Evolutionary conservation across 2,329 filamentous ascomycete genomes (phyloP).

Genomic region (Sporothrix curviconia): DNA sequence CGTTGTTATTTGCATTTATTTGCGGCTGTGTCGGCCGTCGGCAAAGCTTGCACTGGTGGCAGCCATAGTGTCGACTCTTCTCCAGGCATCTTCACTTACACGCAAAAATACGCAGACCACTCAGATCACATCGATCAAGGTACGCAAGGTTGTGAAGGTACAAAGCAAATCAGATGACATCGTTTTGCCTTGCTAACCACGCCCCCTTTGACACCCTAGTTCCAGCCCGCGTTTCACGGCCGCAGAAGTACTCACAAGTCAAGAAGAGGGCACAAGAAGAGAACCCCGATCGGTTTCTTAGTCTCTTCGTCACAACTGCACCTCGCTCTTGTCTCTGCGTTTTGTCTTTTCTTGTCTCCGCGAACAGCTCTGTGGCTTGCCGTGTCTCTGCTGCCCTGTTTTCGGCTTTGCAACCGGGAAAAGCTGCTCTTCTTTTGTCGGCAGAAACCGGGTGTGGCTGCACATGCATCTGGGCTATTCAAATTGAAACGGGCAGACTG

Average conservation of each 20-base stretch:
- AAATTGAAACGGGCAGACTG: not conserved
- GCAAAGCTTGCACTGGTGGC: not conserved
- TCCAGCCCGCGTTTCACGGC: not conserved
- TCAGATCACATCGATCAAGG: too few relatives aligned
- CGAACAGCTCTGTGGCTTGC: too few relatives aligned
- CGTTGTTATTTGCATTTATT: not conserved
- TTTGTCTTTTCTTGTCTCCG: not conserved
- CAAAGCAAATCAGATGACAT: too few relatives aligned
- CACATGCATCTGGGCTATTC: not conserved
- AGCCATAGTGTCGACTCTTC: not conserved
- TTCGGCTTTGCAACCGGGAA: constrained; percentile 6
- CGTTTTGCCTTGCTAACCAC: too few relatives aligned
- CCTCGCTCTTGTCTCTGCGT: too few relatives aligned
- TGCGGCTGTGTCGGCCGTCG: too few relatives aligned
- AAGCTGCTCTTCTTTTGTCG: not conserved
- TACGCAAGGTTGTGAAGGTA: too few relatives aligned
- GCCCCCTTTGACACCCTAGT: too few relatives aligned
- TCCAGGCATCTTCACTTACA: not conserved
- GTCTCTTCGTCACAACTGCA: too few relatives aligned
- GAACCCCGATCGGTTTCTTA: not conserved
- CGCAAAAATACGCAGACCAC: too few relatives aligned
- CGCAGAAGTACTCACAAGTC: not conserved
- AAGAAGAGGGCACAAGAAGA: not conserved
- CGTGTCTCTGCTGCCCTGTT: not conserved
- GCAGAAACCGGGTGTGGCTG: not conserved